These are phyloP conservation scores for Solanum raphanifolium DNA, from an alignment of 257 asterid genomes.

Conservation along the genomic window DNA sequence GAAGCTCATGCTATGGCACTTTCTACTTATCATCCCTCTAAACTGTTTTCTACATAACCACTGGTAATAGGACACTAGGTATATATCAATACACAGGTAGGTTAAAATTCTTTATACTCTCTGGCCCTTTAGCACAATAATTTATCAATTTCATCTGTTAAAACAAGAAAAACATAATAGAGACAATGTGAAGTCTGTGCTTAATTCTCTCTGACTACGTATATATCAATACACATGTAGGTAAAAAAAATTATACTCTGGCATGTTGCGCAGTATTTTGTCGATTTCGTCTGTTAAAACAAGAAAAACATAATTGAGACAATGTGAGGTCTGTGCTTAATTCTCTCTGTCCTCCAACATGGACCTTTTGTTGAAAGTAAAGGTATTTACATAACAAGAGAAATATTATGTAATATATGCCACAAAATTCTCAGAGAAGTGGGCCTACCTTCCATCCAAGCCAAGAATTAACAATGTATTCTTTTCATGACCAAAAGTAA, in stretches of 20 bases:
- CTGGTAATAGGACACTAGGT: not conserved
- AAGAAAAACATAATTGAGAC: not conserved
- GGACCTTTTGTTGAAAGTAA: not conserved
- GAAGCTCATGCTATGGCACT: not conserved
- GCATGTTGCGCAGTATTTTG: not conserved
- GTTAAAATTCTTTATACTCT: not conserved
- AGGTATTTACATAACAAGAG: not conserved
- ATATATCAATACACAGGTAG: not conserved
- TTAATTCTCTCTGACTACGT: not conserved
- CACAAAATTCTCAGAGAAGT: not conserved
- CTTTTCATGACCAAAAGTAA: slow-evolving; percentile 63
- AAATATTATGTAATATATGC: not conserved
- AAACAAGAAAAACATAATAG: not conserved
- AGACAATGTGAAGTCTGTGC: not conserved
- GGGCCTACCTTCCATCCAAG: slow-evolving; percentile 75
- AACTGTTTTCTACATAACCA: not conserved
- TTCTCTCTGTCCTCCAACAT: not conserved
- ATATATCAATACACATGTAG: not conserved
- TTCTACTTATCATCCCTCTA: not conserved
- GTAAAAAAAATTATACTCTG: not conserved
- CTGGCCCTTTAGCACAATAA: not conserved
- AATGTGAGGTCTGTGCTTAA: not conserved
- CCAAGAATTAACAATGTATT: slow-evolving; percentile 53
- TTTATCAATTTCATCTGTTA: not conserved
- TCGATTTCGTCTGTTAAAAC: not conserved